Conservation (phyloP, 164 flowering plant species). For the Sedum album region DNA sequence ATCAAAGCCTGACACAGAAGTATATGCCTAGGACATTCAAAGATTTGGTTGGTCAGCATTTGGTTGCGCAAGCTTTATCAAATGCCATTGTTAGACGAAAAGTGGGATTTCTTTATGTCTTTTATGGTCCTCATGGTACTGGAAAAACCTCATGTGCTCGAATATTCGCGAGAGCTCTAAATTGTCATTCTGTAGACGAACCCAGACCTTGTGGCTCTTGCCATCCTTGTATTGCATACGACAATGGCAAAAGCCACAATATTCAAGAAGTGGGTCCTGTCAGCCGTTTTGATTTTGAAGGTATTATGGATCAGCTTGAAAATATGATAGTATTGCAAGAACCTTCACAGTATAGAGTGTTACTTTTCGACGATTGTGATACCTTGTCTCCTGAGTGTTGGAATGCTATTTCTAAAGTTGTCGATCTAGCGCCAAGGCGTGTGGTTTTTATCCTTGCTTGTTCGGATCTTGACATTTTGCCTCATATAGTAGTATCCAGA, state of each 20-base stretch:
- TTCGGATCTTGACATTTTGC: constrained; percentile 81
- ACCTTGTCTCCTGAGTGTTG: constrained; percentile 73
- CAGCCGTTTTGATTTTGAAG: constrained; percentile 62
- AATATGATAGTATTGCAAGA: constrained; percentile 41
- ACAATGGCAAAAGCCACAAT: constrained; percentile 55
- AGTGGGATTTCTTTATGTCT: constrained; percentile 76
- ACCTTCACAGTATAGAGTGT: constrained; percentile 57
- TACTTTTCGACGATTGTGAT: constrained; percentile 94
- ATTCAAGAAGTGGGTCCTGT: constrained; percentile 84
- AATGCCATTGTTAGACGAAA: constrained; percentile 71
- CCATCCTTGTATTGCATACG: constrained; percentile 72
- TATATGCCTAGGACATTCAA: constrained; percentile 86
- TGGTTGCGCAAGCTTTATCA: constrained; percentile 87
- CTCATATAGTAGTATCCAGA: constrained; percentile 83
- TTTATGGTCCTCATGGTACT: constrained; percentile 95
- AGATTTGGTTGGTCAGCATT: constrained; percentile 83
- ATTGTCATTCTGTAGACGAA: constrained; percentile 66
- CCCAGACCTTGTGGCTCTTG: constrained; percentile 88
- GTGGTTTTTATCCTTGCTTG: constrained; percentile 80
- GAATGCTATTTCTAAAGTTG: constrained; percentile 89
- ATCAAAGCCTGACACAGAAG: constrained; percentile 75
- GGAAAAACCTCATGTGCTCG: constrained; percentile 97
- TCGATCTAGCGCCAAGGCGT: constrained; percentile 85
- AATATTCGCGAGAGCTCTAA: constrained; percentile 81
- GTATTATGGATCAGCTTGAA: constrained; percentile 66